Evolutionary conservation across 2,329 filamentous ascomycete genomes (phyloP), one percentile per base, ranked within the genome.

Genomic region (Colletotrichum sp.): DNA sequence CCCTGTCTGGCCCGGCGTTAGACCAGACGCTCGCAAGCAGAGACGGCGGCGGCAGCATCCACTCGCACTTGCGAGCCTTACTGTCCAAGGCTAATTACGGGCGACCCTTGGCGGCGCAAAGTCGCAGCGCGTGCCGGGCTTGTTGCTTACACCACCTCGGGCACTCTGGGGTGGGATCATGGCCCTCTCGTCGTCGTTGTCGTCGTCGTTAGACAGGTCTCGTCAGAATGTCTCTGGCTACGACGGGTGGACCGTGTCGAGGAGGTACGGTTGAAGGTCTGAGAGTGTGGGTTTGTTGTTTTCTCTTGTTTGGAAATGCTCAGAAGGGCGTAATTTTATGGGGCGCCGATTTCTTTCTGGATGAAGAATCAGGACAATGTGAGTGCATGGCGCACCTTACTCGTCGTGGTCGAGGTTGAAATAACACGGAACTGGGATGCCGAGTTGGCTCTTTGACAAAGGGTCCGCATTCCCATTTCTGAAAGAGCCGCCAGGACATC

Each of bases 151-250:
- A 52, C 44, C 44, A 52, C 44, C 44, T 65, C 39, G 18, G 18
- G 9, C 39, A 12, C 18, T 49, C 26, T 26, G 21, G 26, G 7
- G 55, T 59, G 26, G 55, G 12, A 59, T 59, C 28, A 39, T 75
- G 69, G 9, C 39, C 39, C 18, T 49, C 39, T 49, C 39, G 10
- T 49, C n/a, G n/a, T 49, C 18, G 44, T 44, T 5, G 30, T 34
- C 15, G 15, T 16, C 36, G 36, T 49, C 63, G 70, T 63, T 59
- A 64, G 66, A 73, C 70, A 76, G 59, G 30, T 55, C 24, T 30
- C 70, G 55, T 69, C 74, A 76, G 70, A 76, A 76, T 76, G 74
- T 76, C 74, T 76, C 64, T 76, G 63, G 66, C 55, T 32, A 64
- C 21, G 21, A 36, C 62, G 32, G 34, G 24, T 21, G 28, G 59